Evolutionary conservation across 768 basidiomycete species (phyloP).

Genomic region (Panellus pusillus): DNA sequence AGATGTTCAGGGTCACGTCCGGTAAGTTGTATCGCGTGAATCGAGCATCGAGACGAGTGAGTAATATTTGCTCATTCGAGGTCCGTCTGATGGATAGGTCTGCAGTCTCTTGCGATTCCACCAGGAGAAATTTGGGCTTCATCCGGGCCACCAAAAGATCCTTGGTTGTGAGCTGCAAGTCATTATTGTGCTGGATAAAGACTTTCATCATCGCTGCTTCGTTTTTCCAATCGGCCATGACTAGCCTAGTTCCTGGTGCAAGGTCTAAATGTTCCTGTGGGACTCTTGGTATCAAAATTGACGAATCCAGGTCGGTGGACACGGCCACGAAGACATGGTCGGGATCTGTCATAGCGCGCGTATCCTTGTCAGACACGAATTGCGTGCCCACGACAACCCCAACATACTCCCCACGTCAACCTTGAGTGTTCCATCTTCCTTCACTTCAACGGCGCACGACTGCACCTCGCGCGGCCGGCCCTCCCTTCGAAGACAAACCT

Average conservation of each 20-base stretch:
- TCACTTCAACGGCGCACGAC: neutral
- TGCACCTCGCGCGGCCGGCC: neutral
- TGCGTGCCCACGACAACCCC: slow-evolving; percentile 18
- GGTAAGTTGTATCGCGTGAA: slow-evolving; percentile 1
- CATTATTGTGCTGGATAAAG: neutral
- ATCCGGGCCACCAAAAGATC: neutral
- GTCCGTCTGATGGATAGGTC: slow-evolving; percentile 7
- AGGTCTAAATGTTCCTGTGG: neutral
- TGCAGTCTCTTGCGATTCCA: slow-evolving; percentile 4
- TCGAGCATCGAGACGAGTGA: slow-evolving; percentile 9
- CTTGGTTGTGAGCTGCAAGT: neutral
- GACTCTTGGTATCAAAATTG: neutral
- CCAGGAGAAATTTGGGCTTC: slow-evolving; percentile 5
- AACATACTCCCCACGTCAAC: slow-evolving; percentile 4
- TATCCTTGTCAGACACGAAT: slow-evolving; percentile 1
- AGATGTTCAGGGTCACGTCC: neutral
- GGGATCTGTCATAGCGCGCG: neutral
- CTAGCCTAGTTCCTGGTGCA: neutral
- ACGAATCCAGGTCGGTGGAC: slow-evolving; percentile 8
- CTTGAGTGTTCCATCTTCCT: slow-evolving; percentile 6
- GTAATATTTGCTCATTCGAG: neutral
- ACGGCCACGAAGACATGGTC: slow-evolving; percentile 8
- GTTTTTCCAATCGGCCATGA: slow-evolving; percentile 15
- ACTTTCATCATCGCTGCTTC: slow-evolving; percentile 17
- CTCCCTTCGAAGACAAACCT: slow-evolving; percentile 11